phyloP scores from a whole-genome alignment of 495 filamentous ascomycete species.

The Daldinia concentrica region DNA sequence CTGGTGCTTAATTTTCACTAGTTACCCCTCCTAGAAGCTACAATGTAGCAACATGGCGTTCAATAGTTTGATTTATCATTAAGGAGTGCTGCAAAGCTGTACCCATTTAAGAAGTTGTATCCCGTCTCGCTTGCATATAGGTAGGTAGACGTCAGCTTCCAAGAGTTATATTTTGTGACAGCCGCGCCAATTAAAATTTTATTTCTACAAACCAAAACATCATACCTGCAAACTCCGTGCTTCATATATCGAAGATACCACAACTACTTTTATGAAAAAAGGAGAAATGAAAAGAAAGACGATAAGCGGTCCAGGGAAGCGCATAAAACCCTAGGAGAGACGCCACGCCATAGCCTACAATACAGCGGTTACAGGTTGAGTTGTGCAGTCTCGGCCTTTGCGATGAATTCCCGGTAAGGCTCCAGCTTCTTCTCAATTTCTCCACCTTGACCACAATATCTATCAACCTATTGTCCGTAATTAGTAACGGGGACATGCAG shows the following conservation, averaged over 20 bases:
- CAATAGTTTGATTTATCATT: too few species aligned
- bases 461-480: constrained; percentile 49
- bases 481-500: background rate
- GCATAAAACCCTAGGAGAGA: background rate
- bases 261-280: background rate
- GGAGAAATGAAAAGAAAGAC: background rate
- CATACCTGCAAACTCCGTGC: background rate
- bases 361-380: constrained; percentile 39
- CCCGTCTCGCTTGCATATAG: too few species aligned
- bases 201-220: background rate
- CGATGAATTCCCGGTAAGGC: constrained; percentile 44
- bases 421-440: constrained; percentile 43
- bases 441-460: constrained; percentile 51
- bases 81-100: too few species aligned
- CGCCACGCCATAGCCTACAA: background rate
- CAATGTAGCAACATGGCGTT: too few species aligned
- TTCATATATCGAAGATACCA: background rate
- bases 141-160: too few species aligned
- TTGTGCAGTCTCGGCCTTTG: constrained; percentile 38
- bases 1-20: too few species aligned
- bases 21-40: too few species aligned
- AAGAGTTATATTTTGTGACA: too few species aligned
- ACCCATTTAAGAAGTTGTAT: too few species aligned
- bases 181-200: background rate
- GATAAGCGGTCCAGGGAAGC: background rate